phyloP scores from a whole-genome alignment of 768 basidiomycete species.

The Tephrocybe sp. region DNA sequence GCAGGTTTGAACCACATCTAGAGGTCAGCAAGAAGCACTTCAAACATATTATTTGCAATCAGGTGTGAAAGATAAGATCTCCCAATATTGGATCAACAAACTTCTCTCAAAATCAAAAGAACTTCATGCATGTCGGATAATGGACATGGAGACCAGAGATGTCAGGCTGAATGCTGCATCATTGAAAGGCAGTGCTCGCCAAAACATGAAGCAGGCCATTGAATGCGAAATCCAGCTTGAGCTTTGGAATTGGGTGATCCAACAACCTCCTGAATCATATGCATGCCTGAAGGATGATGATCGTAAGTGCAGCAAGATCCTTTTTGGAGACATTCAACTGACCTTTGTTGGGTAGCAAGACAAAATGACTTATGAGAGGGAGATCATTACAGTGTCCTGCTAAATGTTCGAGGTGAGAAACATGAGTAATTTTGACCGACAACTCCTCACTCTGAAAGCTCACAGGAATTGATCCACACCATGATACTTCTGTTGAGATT shows the following conservation, averaged over 20 bases:
- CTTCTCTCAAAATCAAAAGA: conserved; percentile 7
- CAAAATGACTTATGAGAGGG: conserved; percentile 13
- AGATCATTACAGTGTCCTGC: conserved; percentile 23
- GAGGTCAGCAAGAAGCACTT: conserved; percentile 12
- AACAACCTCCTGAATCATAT: conserved; percentile 16
- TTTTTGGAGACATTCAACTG: not conserved
- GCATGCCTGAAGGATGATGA: not conserved
- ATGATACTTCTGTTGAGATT: conserved; percentile 36
- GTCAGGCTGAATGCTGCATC: not conserved
- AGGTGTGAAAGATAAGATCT: conserved; percentile 31
- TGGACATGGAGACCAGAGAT: conserved; percentile 2
- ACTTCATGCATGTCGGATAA: not conserved
- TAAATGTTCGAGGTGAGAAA: conserved; percentile 18
- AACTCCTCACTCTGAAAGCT: not conserved
- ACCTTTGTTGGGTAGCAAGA: not conserved
- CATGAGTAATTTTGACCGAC: not conserved
- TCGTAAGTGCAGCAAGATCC: conserved; percentile 2
- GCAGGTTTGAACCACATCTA: conserved; percentile 18
- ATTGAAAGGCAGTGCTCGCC: conserved; percentile 4
- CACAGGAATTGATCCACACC: conserved; percentile 23
- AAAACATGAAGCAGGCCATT: conserved; percentile 10
- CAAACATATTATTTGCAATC: conserved; percentile 18
- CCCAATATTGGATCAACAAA: conserved; percentile 25
- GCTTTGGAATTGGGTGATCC: conserved; percentile 19
- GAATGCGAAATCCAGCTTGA: conserved; percentile 18